A percentile compares a stretch with the other conserved stretches of the same genome.
Evolutionary conservation across 83 land plant genomes (phyloP).

Genomic region (Larix sibirica): DNA sequence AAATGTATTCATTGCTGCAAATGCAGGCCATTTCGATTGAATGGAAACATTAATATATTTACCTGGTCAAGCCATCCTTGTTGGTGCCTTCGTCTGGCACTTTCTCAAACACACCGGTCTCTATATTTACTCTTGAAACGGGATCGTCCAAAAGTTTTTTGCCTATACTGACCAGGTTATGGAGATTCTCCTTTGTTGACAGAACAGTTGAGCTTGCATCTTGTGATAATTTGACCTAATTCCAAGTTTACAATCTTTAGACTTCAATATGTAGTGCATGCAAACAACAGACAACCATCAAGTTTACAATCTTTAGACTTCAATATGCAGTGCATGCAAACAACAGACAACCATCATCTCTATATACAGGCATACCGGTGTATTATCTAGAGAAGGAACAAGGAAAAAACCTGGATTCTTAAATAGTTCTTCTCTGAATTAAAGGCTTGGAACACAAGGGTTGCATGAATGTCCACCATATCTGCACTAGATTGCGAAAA

Average conservation of each 20-base stretch:
- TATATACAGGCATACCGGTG: too few species aligned
- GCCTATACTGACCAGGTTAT: constrained; percentile 22
- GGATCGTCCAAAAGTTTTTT: constrained; percentile 20
- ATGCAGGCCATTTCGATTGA: neutral
- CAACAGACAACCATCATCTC: too few species aligned
- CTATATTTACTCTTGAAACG: constrained; percentile 30
- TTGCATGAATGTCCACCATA: constrained; percentile 27
- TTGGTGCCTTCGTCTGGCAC: constrained; percentile 22
- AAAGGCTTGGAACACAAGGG: constrained; percentile 11
- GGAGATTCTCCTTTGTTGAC: constrained; percentile 24
- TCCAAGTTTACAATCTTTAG: too few species aligned
- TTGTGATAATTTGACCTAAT: constrained; percentile 5
- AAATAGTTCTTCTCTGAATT: constrained; percentile 21
- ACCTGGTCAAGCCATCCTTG: constrained; percentile 23
- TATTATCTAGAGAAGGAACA: neutral
- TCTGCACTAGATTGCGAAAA: constrained; percentile 21
- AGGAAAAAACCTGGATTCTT: constrained; percentile 26
- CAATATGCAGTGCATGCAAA: too few species aligned
- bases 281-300: too few species aligned
- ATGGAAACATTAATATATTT: neutral
- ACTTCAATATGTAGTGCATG: too few species aligned
- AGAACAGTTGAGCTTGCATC: constrained; percentile 19
- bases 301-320: too few species aligned
- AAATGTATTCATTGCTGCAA: neutral
- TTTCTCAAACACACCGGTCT: constrained; percentile 26